These are phyloP conservation scores for Dactylonectria estremocensis DNA, from an alignment of 2,329 filamentous ascomycete species.

Conservation along the genomic window DNA sequence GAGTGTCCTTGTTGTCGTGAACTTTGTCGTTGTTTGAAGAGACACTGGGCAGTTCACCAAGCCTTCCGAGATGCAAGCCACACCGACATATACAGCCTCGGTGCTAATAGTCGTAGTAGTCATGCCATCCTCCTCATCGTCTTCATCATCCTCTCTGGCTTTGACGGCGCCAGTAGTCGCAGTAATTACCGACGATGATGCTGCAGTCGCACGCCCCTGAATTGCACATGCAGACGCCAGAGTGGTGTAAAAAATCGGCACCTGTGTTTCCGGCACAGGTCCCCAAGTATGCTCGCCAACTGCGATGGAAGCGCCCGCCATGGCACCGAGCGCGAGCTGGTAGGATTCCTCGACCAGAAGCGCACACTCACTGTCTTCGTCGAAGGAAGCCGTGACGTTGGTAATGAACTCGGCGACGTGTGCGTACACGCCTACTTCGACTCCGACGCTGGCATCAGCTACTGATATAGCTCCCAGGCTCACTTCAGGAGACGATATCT, in stretches of 20 bases:
- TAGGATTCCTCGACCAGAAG: conserved; percentile 66
- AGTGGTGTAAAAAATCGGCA: conserved; percentile 69
- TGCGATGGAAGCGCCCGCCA: conserved; percentile 66
- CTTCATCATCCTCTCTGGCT: conserved; percentile 25
- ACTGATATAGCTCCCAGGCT: conserved; percentile 22
- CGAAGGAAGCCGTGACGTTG: conserved; percentile 61
- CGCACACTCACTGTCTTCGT: conserved; percentile 57
- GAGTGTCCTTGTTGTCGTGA: conserved; percentile 56
- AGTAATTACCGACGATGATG: conserved; percentile 42
- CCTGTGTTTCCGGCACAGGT: conserved; percentile 60
- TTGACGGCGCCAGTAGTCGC: conserved; percentile 27
- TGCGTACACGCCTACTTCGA: conserved; percentile 65
- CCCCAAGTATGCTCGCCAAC: conserved; percentile 64
- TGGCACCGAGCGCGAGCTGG: conserved; percentile 67
- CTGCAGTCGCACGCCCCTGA: conserved; percentile 21
- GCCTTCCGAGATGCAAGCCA: conserved; percentile 59
- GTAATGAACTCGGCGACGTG: conserved; percentile 69
- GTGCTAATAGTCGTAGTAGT: conserved; percentile 59
- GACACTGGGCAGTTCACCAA: conserved; percentile 66
- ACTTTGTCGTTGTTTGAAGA: conserved; percentile 61
- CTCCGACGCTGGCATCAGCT: conserved; percentile 56
- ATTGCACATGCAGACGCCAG: conserved; percentile 61
- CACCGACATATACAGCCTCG: conserved; percentile 59
- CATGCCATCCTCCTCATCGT: conserved; percentile 45
- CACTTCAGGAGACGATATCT: conserved; percentile 27